A percentile compares a stretch with the other conserved stretches of the same genome.
These are phyloP conservation scores for Calonectria crousiana DNA, from an alignment of 2,329 filamentous ascomycete genomes.

Conservation along the genomic window DNA sequence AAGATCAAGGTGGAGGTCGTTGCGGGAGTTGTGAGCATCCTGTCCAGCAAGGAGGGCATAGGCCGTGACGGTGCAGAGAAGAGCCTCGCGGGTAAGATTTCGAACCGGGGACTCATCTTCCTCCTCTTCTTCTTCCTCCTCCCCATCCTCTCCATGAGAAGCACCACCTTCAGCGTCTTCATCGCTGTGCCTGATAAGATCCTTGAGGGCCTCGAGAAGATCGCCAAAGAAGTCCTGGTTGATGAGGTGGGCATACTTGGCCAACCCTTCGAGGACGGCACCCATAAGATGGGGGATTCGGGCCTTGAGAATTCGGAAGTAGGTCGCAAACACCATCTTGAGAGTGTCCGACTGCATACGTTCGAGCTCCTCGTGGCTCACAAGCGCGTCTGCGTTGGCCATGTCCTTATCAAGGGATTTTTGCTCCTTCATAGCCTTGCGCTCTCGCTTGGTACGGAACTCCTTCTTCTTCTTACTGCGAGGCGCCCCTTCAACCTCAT, in stretches of 20 bases:
- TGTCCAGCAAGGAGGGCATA: slow-evolving; percentile 97
- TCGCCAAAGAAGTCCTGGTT: slow-evolving; percentile 99
- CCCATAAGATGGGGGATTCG: slow-evolving; percentile 89
- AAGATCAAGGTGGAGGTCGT: slow-evolving; percentile 87
- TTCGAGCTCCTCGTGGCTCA: slow-evolving; percentile 92
- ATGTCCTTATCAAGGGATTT: slow-evolving; percentile 94
- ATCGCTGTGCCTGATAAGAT: slow-evolving; percentile 85
- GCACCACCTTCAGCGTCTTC: slow-evolving; percentile 62
- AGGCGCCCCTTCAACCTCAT: slow-evolving; percentile 73
- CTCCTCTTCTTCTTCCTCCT: slow-evolving; percentile 50
- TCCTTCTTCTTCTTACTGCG: slow-evolving; percentile 81
- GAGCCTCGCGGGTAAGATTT: slow-evolving; percentile 85
- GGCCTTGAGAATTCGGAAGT: slow-evolving; percentile 93
- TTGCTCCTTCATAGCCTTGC: slow-evolving; percentile 86
- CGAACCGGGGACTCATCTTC: slow-evolving; percentile 66
- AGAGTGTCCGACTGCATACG: slow-evolving; percentile 95
- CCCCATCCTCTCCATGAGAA: slow-evolving; percentile 56
- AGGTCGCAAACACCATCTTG: slow-evolving; percentile 94
- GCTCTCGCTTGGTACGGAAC: slow-evolving; percentile 88
- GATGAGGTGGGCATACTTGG: slow-evolving; percentile 95
- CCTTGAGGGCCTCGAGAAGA: slow-evolving; percentile 91
- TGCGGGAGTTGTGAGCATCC: slow-evolving; percentile 87
- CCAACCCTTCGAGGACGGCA: slow-evolving; percentile 93
- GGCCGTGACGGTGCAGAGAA: slow-evolving; percentile 95
- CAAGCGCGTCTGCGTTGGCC: slow-evolving; percentile 89